Evolutionary conservation across 306 rosid genomes (phyloP).

Genomic region (Sicyos edulis): DNA sequence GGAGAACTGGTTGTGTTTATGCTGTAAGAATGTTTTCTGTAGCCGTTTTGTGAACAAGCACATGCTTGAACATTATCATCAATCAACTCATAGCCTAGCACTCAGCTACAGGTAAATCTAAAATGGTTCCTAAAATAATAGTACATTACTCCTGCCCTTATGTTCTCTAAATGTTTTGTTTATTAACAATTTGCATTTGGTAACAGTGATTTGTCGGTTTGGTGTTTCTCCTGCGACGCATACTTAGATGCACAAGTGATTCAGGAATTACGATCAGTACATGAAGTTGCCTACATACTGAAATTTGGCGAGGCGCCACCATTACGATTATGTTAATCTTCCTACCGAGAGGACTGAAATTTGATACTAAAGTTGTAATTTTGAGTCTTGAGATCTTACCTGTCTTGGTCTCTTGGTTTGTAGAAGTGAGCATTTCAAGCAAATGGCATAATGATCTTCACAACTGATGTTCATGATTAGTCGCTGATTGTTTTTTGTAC

Average conservation of each 20-base stretch:
- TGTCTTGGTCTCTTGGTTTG: background rate
- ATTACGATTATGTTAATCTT: background rate
- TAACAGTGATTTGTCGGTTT: slow-evolving; percentile 68
- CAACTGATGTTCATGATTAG: background rate
- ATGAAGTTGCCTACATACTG: slow-evolving; percentile 51
- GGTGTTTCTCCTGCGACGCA: slow-evolving; percentile 86
- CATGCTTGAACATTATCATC: slow-evolving; percentile 59
- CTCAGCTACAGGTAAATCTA: slow-evolving; percentile 65
- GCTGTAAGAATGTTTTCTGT: slow-evolving; percentile 68
- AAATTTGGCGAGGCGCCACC: slow-evolving; percentile 67
- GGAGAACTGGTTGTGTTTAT: slow-evolving; percentile 80
- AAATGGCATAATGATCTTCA: background rate
- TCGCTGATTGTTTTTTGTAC: background rate
- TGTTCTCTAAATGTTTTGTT: background rate
- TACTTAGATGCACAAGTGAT: slow-evolving; percentile 76
- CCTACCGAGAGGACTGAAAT: background rate
- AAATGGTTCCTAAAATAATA: background rate
- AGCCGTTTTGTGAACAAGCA: slow-evolving; percentile 86
- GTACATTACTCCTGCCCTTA: background rate
- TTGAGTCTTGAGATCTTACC: background rate
- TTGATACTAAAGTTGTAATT: slow-evolving; percentile 13
- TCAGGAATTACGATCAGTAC: slow-evolving; percentile 48
- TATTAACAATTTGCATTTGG: slow-evolving; percentile 12
- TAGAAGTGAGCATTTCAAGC: background rate
- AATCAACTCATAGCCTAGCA: slow-evolving; percentile 44